A percentile compares a stretch with the other conserved stretches of the same genome.
Conservation (phyloP, 2,329 filamentous ascomycete genomes). For the Madurella fahalii region DNA sequence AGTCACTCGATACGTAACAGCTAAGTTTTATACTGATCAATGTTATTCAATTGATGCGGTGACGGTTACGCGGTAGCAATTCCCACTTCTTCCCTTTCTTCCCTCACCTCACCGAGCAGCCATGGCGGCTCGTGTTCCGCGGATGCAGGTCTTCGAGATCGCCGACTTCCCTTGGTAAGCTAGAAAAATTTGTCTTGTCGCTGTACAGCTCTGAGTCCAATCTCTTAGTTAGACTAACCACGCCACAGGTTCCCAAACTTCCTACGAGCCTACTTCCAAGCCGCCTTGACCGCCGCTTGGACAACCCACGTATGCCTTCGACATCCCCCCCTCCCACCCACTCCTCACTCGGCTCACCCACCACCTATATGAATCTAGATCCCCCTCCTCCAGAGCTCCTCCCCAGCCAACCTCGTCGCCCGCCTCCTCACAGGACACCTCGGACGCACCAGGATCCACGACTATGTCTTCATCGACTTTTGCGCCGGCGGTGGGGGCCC, state of each 20-base stretch:
- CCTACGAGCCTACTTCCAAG: constrained; percentile 61
- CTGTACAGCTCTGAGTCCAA: background rate
- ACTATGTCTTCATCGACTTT: constrained; percentile 68
- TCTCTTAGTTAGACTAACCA: background rate
- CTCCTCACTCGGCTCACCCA: background rate
- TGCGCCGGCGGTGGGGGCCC: constrained; percentile 71
- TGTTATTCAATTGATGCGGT: too few relatives aligned
- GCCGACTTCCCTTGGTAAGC: constrained; percentile 61
- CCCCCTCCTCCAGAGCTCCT: constrained; percentile 52
- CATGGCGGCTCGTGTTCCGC: constrained; percentile 51
- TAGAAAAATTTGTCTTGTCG: background rate
- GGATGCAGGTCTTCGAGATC: constrained; percentile 64
- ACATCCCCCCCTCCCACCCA: background rate
- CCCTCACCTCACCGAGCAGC: background rate
- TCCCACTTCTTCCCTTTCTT: background rate
- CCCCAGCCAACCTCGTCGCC: constrained; percentile 60
- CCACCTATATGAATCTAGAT: constrained; percentile 9
- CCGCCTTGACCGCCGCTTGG: constrained; percentile 62
- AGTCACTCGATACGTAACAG: too few relatives aligned
- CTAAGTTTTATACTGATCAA: too few relatives aligned
- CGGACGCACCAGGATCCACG: constrained; percentile 38
- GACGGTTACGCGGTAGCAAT: too few relatives aligned
- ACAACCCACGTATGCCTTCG: constrained; percentile 42
- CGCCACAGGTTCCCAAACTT: constrained; percentile 58
- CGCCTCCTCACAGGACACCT: constrained; percentile 51